phyloP scores from a whole-genome alignment of 2,329 filamentous ascomycete genomes.

The Conoideocrella luteorostrata region DNA sequence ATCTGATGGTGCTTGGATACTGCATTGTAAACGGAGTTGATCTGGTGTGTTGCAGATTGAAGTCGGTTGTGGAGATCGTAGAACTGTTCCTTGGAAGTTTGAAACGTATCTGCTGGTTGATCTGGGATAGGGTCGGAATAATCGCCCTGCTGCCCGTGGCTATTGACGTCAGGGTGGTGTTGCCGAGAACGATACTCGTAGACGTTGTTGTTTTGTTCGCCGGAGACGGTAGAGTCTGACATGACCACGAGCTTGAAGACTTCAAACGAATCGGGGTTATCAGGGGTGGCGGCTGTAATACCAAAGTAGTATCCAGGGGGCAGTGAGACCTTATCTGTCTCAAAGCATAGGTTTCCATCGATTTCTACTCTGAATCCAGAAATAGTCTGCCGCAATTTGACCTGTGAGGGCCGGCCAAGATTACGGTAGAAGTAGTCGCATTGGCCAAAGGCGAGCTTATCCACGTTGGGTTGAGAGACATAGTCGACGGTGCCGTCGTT shows the following conservation, averaged over 20 bases:
- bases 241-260: conserved; percentile 78
- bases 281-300: conserved; percentile 79
- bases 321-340: conserved; percentile 70
- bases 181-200: conserved; percentile 13
- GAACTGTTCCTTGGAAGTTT: conserved; percentile 59
- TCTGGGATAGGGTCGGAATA: conserved; percentile 36
- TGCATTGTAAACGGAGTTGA: conserved; percentile 55
- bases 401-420: conserved; percentile 71
- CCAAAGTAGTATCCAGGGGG: conserved; percentile 80
- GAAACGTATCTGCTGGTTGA: conserved; percentile 38
- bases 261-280: conserved; percentile 92
- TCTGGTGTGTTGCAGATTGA: conserved; percentile 64
- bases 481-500: conserved; percentile 86
- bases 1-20: conserved; percentile 44
- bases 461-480: conserved; percentile 67
- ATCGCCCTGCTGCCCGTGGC: conserved; percentile 25
- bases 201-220: conserved; percentile 10
- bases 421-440: conserved; percentile 91
- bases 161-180: conserved; percentile 21
- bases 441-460: conserved; percentile 85
- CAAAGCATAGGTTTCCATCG: conserved; percentile 77
- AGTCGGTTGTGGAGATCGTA: conserved; percentile 79
- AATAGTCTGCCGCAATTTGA: conserved; percentile 64
- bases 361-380: conserved; percentile 69
- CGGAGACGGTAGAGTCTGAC: conserved; percentile 38